Evolutionary conservation across 2,329 filamentous ascomycete species (phyloP), one percentile per base, ranked within the genome.

Genomic region (Diaporthe longicolla): DNA sequence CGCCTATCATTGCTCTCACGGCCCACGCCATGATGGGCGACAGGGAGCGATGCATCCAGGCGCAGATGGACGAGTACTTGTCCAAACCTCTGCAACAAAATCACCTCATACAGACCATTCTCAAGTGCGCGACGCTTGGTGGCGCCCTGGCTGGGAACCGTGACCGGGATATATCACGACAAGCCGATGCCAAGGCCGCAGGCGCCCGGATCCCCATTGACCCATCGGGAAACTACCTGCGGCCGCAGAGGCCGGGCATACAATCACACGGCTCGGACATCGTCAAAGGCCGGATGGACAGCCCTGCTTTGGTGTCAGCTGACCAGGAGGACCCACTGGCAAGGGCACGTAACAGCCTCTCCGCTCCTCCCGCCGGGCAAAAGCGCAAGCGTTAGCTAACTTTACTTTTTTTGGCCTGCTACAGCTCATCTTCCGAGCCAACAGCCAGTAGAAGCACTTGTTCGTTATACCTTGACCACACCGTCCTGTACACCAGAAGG

Each of bases 11-110:
- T 79, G 97, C 97, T 2, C 89, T 99, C 58, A 99, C 97, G 17
- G 97, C 97, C 1, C 97, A 99, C 84, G 97, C 97, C 79, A 99
- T 99, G 97, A 92, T 98, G 87, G 97, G 97, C 77, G 97, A 99
- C 81, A 91, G 97, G 66, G 97, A 99, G 83, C 98, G 97, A 87
- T 99, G 97, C 83, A 97, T 99, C 76, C 95, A 98, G 82, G 97
- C 96, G 13, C 95, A 98, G 85, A 99, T 99, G 97, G 97, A 99
- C 82, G 97, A 99, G 83, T 99, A 99, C 81, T 87, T 99, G 55
- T 98, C 96, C 24, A 99, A 99, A 82, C 96, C 96, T 35, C 87
- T 98, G 75, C 97, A 98, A 83, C 96, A 98, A 81, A 98, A 97
- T 82, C 95, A 98, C 82, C 92, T 98, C 80, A 98, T 98, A 80